Conservation (phyloP, 306 rosid genomes). For the Malus sieversii region DNA sequence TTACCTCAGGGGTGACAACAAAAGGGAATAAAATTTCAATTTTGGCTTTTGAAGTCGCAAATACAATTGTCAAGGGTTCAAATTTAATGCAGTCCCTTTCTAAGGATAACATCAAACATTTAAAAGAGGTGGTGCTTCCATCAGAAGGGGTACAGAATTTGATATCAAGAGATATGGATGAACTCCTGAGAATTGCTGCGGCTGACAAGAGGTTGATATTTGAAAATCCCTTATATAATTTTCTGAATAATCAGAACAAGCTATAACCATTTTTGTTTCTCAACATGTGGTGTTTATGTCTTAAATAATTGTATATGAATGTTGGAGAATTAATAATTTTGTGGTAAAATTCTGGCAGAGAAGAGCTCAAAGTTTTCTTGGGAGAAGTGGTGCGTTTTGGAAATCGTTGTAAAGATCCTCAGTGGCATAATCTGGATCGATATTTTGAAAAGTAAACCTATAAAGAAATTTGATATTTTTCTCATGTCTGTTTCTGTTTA, state of each 20-base stretch:
- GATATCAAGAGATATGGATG: conserved; percentile 76
- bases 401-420: conserved; percentile 99
- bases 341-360: conserved; percentile 63
- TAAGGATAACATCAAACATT: conserved; percentile 73
- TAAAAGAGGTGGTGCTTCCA: conserved; percentile 81
- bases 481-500: conserved; percentile 7
- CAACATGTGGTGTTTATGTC: conserved; percentile 13
- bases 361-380: conserved; percentile 76
- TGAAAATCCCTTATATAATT: not conserved
- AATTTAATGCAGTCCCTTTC: conserved; percentile 96
- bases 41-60: conserved; percentile 97
- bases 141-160: conserved; percentile 91
- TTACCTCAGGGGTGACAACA: conserved; percentile 79
- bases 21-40: conserved; percentile 87
- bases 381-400: conserved; percentile 99
- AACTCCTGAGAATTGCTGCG: conserved; percentile 85
- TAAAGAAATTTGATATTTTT: conserved; percentile 15
- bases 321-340: conserved; percentile 15
- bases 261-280: not conserved
- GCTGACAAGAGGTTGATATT: conserved; percentile 83
- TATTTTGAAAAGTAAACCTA: conserved; percentile 81
- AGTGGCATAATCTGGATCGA: conserved; percentile 94
- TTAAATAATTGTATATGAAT: conserved; percentile 8
- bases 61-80: conserved; percentile 92
- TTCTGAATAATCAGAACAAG: not conserved